Evolutionary conservation across 2,329 filamentous ascomycete species (phyloP), one percentile per base, ranked within the genome.

Genomic region (Fonsecaea monophora): DNA sequence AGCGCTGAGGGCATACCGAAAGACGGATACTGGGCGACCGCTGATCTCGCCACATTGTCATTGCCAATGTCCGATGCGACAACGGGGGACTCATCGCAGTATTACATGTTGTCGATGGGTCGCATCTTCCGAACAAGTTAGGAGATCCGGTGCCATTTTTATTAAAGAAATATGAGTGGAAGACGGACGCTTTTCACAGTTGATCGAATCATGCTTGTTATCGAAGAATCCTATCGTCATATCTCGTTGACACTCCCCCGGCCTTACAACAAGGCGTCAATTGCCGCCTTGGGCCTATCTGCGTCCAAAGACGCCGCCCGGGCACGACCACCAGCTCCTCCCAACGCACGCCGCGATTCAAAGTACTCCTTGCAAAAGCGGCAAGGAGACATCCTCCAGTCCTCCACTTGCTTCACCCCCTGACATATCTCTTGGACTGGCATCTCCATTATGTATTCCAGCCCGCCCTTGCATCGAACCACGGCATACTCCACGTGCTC

Each of bases 341-440:
- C 53, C 13, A 30, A 37, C 12, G 18, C 13, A 35, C 60, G 57
- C 50, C 50, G 53, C 35, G 38, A 40, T 30, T 63, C 57, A 32
- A 42, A 18, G 32, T 68, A 66, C 45, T 66, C 63, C 45, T 50
- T 42, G 50, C 68, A 70, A 42, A 70, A 70, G 18, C 63, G 65
- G 57, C 68, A 70, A 25, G 56, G 63, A 34, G 45, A 54, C 68
- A 67, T 68, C 15, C 64, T 60, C 68, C 68, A 70, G 35, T 62
- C 53, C 30, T 70, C 68, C 15, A 57, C 53, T 12, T 57, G 30
- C 42, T 62, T 53, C 45, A 59, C 55, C 38, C 66, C 63, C 15
- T 21, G 59, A 40, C 68, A 68, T 30, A 9, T 37, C 25, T 64
- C 60, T 25, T 59, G 65, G 53, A 59, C 30, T 9, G 37, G 53